phyloP scores from a whole-genome alignment of 768 basidiomycete genomes.

The Rhizopogon salebrosus region DNA sequence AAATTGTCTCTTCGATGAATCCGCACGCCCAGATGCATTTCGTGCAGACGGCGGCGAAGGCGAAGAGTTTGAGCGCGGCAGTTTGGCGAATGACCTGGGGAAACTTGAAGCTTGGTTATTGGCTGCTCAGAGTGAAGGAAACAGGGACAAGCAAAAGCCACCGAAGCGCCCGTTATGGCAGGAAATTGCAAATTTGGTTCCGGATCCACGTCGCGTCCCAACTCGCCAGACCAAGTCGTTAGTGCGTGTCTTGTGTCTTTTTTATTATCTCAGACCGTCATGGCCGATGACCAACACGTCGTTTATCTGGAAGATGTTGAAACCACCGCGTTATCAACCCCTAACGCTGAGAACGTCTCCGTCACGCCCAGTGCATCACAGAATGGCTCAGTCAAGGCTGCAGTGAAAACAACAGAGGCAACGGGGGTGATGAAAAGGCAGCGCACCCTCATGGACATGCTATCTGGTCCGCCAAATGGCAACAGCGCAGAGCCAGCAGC shows the following conservation, averaged over 20 bases:
- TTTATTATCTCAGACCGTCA: conserved; percentile 8
- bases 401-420: conserved; percentile 13
- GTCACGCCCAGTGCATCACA: conserved; percentile 20
- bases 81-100: conserved; percentile 36
- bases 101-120: neutral
- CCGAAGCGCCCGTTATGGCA: neutral
- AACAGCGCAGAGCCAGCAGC: conserved; percentile 23
- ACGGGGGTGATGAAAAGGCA: conserved; percentile 44
- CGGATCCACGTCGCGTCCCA: neutral
- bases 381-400: conserved; percentile 6
- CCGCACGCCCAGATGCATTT: conserved; percentile 47
- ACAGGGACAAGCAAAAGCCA: neutral
- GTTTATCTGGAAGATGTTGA: conserved; percentile 47
- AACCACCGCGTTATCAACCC: conserved; percentile 7
- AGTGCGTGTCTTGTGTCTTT: neutral
- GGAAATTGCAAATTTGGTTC: neutral
- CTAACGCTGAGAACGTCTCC: conserved; percentile 4
- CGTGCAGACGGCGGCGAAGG: conserved; percentile 66
- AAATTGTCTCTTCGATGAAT: conserved; percentile 35
- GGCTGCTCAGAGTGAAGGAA: neutral
- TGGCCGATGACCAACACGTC: conserved; percentile 22
- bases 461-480: conserved; percentile 30
- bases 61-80: conserved; percentile 77
- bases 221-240: neutral
- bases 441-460: conserved; percentile 63